Conservation (phyloP, 768 basidiomycete species). For the Boletus tomentosulus region DNA sequence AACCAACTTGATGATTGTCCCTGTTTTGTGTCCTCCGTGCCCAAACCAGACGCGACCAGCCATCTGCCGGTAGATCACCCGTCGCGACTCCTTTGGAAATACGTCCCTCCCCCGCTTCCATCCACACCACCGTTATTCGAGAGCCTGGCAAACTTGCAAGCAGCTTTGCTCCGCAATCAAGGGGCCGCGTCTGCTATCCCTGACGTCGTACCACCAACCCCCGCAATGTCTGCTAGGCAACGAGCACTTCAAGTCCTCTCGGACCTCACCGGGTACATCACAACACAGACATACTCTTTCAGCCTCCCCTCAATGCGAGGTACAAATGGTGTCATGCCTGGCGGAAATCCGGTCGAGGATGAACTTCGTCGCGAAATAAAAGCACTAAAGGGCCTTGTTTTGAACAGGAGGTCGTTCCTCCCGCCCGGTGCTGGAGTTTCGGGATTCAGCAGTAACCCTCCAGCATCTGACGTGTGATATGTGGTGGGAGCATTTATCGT, state of each 20-base stretch:
- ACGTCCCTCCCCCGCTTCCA: constrained; percentile 28
- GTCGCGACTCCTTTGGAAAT: constrained; percentile 37
- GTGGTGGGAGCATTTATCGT: not conserved
- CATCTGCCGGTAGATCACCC: constrained; percentile 13
- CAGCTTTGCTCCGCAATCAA: constrained; percentile 20
- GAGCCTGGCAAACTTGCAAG: constrained; percentile 17
- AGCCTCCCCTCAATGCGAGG: constrained; percentile 15
- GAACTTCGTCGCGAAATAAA: constrained; percentile 71
- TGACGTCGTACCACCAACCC: constrained; percentile 2
- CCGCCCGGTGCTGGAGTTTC: constrained; percentile 1
- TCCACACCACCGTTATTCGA: constrained; percentile 29
- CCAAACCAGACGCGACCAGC: constrained; percentile 4
- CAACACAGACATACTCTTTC: constrained; percentile 60
- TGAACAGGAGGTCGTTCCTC: constrained; percentile 55
- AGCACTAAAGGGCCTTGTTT: constrained; percentile 72
- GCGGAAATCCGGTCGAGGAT: constrained; percentile 41
- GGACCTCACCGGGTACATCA: constrained; percentile 77
- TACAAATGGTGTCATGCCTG: constrained; percentile 12
- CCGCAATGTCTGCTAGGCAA: constrained; percentile 41
- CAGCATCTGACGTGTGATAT: not conserved
- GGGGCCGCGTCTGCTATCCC: constrained; percentile 10
- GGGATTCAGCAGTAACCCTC: constrained; percentile 6
- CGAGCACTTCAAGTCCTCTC: constrained; percentile 62
- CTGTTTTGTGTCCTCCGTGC: constrained; percentile 42
- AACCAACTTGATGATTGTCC: constrained; percentile 48